Conservation (phyloP, 2,329 filamentous ascomycete species). For the Colletotrichum trifolii region DNA sequence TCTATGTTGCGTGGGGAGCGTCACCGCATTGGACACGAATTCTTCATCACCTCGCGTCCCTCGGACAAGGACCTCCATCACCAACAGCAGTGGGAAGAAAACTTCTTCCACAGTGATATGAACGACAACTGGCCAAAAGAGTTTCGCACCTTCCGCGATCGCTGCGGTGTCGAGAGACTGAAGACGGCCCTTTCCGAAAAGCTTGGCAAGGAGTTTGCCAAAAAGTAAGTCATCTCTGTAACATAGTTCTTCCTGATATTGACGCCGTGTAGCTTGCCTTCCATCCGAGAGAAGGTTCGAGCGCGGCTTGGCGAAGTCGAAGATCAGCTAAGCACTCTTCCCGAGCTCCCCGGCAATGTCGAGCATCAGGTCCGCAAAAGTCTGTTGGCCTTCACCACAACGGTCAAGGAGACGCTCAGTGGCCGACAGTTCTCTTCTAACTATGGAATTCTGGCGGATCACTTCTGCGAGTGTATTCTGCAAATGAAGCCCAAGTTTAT, state of each 20-base stretch:
- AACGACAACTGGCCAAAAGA: slow-evolving; percentile 58
- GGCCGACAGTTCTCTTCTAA: slow-evolving; percentile 57
- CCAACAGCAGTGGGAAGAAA: slow-evolving; percentile 63
- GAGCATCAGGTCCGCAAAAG: slow-evolving; percentile 72
- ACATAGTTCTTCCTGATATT: neutral
- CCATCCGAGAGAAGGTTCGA: slow-evolving; percentile 65
- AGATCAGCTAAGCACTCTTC: slow-evolving; percentile 66
- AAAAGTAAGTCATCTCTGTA: slow-evolving; percentile 54
- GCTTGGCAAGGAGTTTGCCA: slow-evolving; percentile 64
- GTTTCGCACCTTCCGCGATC: slow-evolving; percentile 59
- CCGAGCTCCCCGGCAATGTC: slow-evolving; percentile 75
- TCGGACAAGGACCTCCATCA: slow-evolving; percentile 64
- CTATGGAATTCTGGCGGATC: slow-evolving; percentile 59
- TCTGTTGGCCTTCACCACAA: slow-evolving; percentile 66
- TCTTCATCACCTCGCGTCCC: slow-evolving; percentile 80
- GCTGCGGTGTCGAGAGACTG: slow-evolving; percentile 65
- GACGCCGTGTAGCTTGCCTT: slow-evolving; percentile 53
- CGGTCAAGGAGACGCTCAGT: slow-evolving; percentile 64
- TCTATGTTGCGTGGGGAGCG: slow-evolving; percentile 70
- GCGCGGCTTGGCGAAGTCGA: slow-evolving; percentile 63
- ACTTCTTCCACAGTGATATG: slow-evolving; percentile 58
- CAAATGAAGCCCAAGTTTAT: slow-evolving; percentile 59
- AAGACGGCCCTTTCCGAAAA: slow-evolving; percentile 64
- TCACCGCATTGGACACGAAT: slow-evolving; percentile 77
- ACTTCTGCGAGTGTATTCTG: slow-evolving; percentile 62